These are phyloP conservation scores for Lentinula lateritia DNA, from an alignment of 768 basidiomycete species.

Conservation along the genomic window DNA sequence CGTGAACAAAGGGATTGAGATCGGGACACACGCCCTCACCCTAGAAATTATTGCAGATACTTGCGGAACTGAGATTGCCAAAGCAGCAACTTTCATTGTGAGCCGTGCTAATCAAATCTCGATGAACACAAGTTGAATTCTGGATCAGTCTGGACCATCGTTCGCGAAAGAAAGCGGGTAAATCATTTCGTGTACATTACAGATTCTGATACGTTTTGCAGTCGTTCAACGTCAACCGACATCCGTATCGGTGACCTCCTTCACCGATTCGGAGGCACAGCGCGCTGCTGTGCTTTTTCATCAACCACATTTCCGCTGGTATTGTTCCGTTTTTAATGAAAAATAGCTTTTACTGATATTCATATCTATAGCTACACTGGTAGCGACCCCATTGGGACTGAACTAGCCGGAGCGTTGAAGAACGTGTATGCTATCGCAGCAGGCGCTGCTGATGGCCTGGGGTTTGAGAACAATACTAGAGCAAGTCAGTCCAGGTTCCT, in stretches of 20 bases:
- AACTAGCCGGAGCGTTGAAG: slow-evolving; percentile 80
- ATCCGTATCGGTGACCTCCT: slow-evolving; percentile 81
- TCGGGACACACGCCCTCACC: slow-evolving; percentile 71
- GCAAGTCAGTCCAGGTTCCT: slow-evolving; percentile 55
- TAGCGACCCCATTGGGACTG: slow-evolving; percentile 79
- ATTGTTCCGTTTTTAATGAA: slow-evolving; percentile 13
- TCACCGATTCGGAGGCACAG: slow-evolving; percentile 69
- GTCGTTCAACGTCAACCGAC: slow-evolving; percentile 83
- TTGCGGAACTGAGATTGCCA: slow-evolving; percentile 69
- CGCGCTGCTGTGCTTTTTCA: slow-evolving; percentile 75
- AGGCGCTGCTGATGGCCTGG: slow-evolving; percentile 81
- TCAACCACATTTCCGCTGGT: slow-evolving; percentile 92
- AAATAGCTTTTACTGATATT: neutral
- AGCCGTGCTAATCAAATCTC: slow-evolving; percentile 22
- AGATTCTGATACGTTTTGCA: slow-evolving; percentile 20
- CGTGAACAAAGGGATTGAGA: slow-evolving; percentile 89
- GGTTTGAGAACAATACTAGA: slow-evolving; percentile 82
- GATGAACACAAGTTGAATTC: neutral
- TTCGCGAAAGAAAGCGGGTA: slow-evolving; percentile 81
- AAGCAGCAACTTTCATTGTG: slow-evolving; percentile 77
- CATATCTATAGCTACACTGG: slow-evolving; percentile 63
- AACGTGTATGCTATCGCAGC: slow-evolving; percentile 89
- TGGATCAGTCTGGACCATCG: slow-evolving; percentile 75
- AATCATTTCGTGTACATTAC: neutral
- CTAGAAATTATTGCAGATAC: slow-evolving; percentile 87